phyloP scores from a whole-genome alignment of 2,329 filamentous ascomycete species.

The Neurospora crassa region DNA sequence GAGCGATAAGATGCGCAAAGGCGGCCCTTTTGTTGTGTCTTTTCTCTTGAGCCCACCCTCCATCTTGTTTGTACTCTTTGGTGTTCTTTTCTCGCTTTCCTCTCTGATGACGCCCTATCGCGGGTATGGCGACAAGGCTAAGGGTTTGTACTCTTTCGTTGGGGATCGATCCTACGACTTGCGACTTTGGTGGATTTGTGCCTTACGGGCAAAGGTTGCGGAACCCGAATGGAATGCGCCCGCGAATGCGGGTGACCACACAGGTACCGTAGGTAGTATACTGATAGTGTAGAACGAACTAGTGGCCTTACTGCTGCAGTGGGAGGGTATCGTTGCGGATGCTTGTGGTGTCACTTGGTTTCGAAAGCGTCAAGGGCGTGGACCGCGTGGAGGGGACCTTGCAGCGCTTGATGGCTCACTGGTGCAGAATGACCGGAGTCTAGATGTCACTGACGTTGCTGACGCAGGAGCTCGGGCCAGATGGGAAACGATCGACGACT shows the following conservation, averaged over 20 bases:
- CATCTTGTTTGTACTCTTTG: slow-evolving; percentile 26
- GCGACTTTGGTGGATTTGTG: not conserved
- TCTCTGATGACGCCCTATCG: not conserved
- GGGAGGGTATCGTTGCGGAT: not conserved
- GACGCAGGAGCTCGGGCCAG: slow-evolving; percentile 14
- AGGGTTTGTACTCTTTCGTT: not conserved
- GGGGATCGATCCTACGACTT: not conserved
- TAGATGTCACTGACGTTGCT: slow-evolving; percentile 2
- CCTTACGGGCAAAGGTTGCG: not conserved
- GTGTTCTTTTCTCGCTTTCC: not conserved
- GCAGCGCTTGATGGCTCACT: not conserved
- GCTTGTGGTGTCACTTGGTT: not conserved
- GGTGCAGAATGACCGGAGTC: not conserved
- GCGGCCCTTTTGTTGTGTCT: slow-evolving; percentile 92
- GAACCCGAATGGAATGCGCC: not conserved
- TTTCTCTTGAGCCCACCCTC: slow-evolving; percentile 63
- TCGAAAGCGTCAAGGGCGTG: not conserved
- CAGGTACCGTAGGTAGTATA: not conserved
- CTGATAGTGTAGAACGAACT: not conserved
- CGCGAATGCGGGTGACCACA: not conserved
- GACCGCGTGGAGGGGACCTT: not conserved
- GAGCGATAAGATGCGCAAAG: slow-evolving; percentile 81
- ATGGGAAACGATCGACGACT: slow-evolving; percentile 14
- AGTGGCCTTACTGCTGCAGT: not conserved
- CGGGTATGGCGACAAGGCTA: not conserved